Evolutionary conservation across 202 grass and related monocot genomes (phyloP).

Genomic region (Carex arenaria): DNA sequence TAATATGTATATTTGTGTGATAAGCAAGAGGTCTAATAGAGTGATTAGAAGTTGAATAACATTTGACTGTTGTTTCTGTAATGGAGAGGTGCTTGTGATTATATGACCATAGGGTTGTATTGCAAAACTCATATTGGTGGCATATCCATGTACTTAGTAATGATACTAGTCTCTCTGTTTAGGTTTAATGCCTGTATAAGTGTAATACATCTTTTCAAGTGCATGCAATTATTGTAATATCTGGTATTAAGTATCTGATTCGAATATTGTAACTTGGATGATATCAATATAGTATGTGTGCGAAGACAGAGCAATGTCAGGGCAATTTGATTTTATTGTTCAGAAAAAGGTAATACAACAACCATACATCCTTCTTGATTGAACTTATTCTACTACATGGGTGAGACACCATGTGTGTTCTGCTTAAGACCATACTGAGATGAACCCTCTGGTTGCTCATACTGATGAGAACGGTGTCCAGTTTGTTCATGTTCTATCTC

Average conservation of each 20-base stretch:
- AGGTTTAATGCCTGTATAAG: no score
- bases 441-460: not conserved
- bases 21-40: not conserved
- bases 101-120: no score
- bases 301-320: not conserved
- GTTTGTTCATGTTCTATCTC: not conserved
- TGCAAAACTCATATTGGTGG: not conserved
- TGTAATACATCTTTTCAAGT: no score
- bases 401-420: not conserved
- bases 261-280: no score
- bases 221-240: no score
- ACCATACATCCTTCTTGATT: not conserved
- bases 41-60: not conserved
- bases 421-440: not conserved
- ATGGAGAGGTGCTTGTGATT: not conserved
- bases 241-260: no score
- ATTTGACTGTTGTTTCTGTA: not conserved
- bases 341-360: not conserved
- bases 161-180: not conserved
- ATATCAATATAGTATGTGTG: not conserved
- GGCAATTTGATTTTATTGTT: not conserved
- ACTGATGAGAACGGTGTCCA: not conserved
- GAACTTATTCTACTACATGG: slow-evolving; percentile 5
- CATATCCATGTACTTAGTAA: not conserved
- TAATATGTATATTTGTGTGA: not conserved